Evolutionary conservation across 1,139 yeast species (phyloP).

Genomic region (Kodamaea alishanica): DNA sequence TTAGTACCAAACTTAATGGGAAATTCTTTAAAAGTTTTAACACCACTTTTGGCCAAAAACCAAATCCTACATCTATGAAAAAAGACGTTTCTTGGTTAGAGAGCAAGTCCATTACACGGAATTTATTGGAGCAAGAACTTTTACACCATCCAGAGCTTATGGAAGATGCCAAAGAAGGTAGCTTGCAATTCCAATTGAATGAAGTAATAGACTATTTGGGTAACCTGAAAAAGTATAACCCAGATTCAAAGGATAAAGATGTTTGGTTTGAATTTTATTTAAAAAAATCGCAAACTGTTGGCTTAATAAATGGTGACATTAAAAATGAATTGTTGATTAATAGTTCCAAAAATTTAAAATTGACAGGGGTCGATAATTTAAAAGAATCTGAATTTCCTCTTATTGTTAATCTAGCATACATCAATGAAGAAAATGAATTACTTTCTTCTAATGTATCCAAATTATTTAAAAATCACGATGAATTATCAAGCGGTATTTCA

Average conservation of each 20-base stretch:
- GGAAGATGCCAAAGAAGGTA: conserved; percentile 45
- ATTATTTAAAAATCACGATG: conserved; percentile 31
- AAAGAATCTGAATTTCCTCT: conserved; percentile 45
- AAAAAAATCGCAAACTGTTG: conserved; percentile 58
- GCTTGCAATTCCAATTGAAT: conserved; percentile 60
- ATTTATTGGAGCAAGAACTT: conserved; percentile 35
- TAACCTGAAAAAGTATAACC: conserved; percentile 55
- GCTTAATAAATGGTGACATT: conserved; percentile 37
- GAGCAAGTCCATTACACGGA: conserved; percentile 27
- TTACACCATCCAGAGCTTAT: conserved; percentile 24
- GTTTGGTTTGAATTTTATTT: conserved; percentile 54
- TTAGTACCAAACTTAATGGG: conserved; percentile 56
- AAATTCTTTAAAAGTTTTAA: conserved; percentile 26
- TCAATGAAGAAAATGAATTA: conserved; percentile 24
- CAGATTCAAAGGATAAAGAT: conserved; percentile 42
- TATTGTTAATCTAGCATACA: conserved; percentile 36
- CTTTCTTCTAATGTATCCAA: conserved; percentile 28
- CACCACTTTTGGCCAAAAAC: conserved; percentile 17
- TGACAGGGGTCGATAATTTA: conserved; percentile 20
- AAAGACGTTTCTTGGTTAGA: conserved; percentile 23
- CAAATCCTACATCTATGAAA: conserved; percentile 1
- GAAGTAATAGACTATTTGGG: conserved; percentile 76
- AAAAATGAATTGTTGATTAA: conserved; percentile 41
- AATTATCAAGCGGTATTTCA: conserved; percentile 30
- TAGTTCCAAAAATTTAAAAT: conserved; percentile 33